phyloP scores from a whole-genome alignment of 352 stramenopile genomes.

The Bremia lactucae region DNA sequence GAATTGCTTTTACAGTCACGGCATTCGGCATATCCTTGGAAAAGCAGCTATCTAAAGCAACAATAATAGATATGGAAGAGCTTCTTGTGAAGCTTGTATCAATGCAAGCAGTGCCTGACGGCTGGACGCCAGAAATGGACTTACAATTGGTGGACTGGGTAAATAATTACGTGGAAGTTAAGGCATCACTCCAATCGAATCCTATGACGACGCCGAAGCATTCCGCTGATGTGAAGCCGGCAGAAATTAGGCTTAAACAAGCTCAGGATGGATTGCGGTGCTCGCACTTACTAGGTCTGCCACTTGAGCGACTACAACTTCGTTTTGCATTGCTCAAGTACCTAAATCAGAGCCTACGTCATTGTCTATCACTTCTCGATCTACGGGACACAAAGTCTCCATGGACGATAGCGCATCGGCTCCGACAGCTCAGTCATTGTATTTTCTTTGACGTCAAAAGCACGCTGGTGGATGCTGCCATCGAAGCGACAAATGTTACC shows the following conservation, averaged over 20 bases:
- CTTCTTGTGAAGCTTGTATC: slow-evolving; percentile 22
- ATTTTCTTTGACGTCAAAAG: slow-evolving; percentile 86
- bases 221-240: slow-evolving; percentile 56
- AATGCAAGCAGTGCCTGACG: background rate
- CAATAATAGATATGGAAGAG: slow-evolving; percentile 24
- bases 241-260: slow-evolving; percentile 58
- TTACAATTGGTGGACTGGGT: slow-evolving; percentile 82
- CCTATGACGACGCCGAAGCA: slow-evolving; percentile 13
- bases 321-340: slow-evolving; percentile 79
- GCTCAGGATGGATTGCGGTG: slow-evolving; percentile 67
- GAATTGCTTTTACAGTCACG: slow-evolving; percentile 44
- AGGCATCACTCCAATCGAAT: slow-evolving; percentile 12
- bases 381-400: slow-evolving; percentile 54
- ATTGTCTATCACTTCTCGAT: slow-evolving; percentile 63
- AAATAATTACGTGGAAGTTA: slow-evolving; percentile 61
- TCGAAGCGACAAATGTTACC: slow-evolving; percentile 57
- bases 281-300: slow-evolving; percentile 45
- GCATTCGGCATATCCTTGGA: slow-evolving; percentile 50
- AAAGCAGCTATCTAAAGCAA: slow-evolving; percentile 47
- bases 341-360: slow-evolving; percentile 60
- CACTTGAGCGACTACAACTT: slow-evolving; percentile 49
- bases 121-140: slow-evolving; percentile 68
- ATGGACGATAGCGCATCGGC: slow-evolving; percentile 63
- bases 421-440: slow-evolving; percentile 70
- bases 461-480: slow-evolving; percentile 62